Conservation (phyloP, 108 stramenopile species). For the Cylindrotheca fusiformis region DNA sequence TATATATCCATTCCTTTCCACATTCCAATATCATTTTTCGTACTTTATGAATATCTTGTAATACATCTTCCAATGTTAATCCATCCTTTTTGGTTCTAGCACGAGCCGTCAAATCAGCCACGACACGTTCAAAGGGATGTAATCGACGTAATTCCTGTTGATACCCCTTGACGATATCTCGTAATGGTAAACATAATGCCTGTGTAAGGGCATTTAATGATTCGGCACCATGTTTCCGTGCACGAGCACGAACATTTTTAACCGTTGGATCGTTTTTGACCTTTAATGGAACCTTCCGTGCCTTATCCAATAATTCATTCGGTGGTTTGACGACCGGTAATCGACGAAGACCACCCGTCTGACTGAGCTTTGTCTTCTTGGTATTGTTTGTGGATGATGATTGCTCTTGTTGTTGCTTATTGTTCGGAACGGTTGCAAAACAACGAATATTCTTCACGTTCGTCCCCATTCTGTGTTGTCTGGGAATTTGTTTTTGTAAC, state of each 20-base stretch:
- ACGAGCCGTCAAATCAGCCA: slow-evolving; percentile 87
- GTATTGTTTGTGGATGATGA: too few species aligned
- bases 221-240: slow-evolving; percentile 78
- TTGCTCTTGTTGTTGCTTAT: too few species aligned
- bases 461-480: too few species aligned
- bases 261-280: slow-evolving; percentile 46
- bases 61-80: slow-evolving; percentile 45
- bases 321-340: slow-evolving; percentile 72
- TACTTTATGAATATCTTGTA: slow-evolving; percentile 81
- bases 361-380: too few species aligned
- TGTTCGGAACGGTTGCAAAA: too few species aligned
- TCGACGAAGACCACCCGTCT: slow-evolving; percentile 76
- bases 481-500: too few species aligned
- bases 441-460: too few species aligned
- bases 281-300: slow-evolving; percentile 36
- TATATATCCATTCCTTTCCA: slow-evolving; percentile 86
- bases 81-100: slow-evolving; percentile 75
- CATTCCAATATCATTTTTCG: slow-evolving; percentile 71
- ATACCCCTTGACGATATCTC: slow-evolving; percentile 80
- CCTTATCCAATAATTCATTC: slow-evolving; percentile 62
- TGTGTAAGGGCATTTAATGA: slow-evolving; percentile 77
- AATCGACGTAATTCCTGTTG: slow-evolving; percentile 59
- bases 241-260: slow-evolving; percentile 56
- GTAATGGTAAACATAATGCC: slow-evolving; percentile 75
- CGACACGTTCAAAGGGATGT: slow-evolving; percentile 94